Conservation (phyloP, 1,284 basidiomycete genomes). For the Boletus smithii region DNA sequence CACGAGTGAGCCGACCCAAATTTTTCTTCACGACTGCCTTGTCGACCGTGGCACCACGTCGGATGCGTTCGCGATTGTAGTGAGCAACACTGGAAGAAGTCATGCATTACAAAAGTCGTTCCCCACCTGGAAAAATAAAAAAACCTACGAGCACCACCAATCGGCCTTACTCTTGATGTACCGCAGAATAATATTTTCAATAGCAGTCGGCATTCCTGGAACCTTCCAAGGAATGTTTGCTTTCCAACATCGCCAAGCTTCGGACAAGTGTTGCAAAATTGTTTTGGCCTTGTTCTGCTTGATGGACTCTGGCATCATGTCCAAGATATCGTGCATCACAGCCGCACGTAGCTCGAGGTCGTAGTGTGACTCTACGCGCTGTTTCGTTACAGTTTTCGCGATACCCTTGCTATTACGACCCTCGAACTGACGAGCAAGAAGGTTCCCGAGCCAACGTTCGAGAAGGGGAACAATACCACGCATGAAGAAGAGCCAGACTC, state of each 20-base stretch:
- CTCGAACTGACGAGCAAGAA: constrained; percentile 97
- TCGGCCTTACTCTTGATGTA: constrained; percentile 99
- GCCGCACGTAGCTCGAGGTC: constrained; percentile 97
- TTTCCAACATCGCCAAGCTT: constrained; percentile 99
- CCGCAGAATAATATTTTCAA: constrained; percentile 98
- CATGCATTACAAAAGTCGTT: neutral
- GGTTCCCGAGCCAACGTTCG: constrained; percentile 96
- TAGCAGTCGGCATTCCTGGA: constrained; percentile 95
- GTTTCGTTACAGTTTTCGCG: constrained; percentile 97
- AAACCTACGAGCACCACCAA: constrained; percentile 93
- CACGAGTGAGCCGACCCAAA: constrained; percentile 82
- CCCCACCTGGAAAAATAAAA: neutral
- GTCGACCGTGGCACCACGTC: constrained; percentile 97
- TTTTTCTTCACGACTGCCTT: constrained; percentile 99
- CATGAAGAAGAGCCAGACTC: constrained; percentile 99
- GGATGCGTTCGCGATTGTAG: constrained; percentile 92
- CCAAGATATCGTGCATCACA: constrained; percentile 99
- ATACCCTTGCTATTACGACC: constrained; percentile 95
- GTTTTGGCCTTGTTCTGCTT: constrained; percentile 99
- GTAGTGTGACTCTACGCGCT: constrained; percentile 98
- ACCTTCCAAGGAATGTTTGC: constrained; percentile 99
- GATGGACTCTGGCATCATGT: constrained; percentile 99
- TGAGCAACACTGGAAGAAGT: constrained; percentile 65
- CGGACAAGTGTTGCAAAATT: constrained; percentile 94
- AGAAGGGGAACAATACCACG: constrained; percentile 97